Evolutionary conservation across 176 grass and related monocot genomes (phyloP).

Genomic region (Aegilops tauschii): DNA sequence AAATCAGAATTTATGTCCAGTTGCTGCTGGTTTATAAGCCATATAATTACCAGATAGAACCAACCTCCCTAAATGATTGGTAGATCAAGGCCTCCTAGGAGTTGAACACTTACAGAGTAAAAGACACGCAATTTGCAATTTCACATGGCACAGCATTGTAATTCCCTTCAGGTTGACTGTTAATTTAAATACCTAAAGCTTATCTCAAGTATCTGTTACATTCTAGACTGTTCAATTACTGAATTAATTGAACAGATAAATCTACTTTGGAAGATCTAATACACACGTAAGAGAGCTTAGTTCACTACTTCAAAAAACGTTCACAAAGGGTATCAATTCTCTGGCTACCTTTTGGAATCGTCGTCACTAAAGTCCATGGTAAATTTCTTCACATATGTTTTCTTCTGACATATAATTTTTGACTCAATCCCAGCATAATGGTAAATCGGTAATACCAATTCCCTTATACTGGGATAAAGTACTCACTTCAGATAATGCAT

Average conservation of each 20-base stretch:
- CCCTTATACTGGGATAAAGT: not conserved
- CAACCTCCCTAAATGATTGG: not conserved
- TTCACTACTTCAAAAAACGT: not conserved
- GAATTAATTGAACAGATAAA: not conserved
- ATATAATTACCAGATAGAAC: not conserved
- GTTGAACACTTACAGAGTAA: not conserved
- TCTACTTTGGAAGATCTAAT: not conserved
- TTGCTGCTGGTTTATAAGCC: not conserved
- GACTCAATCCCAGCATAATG: not conserved
- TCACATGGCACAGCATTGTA: not conserved
- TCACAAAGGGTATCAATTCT: not conserved
- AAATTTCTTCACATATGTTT: not conserved
- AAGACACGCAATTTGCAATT: not conserved
- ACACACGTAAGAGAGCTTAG: not conserved
- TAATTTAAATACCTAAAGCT: constrained; percentile 7
- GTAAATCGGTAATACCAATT: not conserved
- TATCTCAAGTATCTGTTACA: not conserved
- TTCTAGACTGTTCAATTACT: not conserved
- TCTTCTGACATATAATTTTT: not conserved
- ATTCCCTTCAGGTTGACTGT: not conserved
- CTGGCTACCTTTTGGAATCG: not conserved
- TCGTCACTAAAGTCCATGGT: not conserved
- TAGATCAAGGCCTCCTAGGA: not conserved
- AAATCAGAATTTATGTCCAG: not conserved
- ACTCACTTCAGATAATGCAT: not conserved